Conservation (phyloP, 306 rosid genomes). For the Begonia fuchsioides region DNA sequence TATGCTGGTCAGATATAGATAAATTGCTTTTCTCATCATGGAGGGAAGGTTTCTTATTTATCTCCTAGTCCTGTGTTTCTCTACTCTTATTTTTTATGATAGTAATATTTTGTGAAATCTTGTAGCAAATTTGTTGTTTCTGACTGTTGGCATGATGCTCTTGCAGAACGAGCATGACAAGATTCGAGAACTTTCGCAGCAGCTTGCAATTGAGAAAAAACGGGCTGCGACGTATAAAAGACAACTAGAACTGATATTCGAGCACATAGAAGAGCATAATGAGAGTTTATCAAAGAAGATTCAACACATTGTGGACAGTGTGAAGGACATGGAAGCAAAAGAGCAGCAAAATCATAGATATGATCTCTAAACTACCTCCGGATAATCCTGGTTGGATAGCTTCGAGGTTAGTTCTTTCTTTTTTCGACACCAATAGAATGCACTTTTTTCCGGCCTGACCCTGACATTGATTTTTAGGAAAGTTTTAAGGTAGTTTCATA, state of each 20-base stretch:
- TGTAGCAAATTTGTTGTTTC: too few species aligned
- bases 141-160: slow-evolving; percentile 1
- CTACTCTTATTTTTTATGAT: too few species aligned
- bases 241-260: slow-evolving; percentile 80
- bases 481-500: too few species aligned
- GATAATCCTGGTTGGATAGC: not conserved
- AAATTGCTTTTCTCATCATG: too few species aligned
- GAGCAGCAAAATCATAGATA: slow-evolving; percentile 43
- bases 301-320: slow-evolving; percentile 74
- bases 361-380: slow-evolving; percentile 7
- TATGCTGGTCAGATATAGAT: too few species aligned
- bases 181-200: slow-evolving; percentile 79
- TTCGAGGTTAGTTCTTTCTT: not conserved
- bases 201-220: slow-evolving; percentile 72
- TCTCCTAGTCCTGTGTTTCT: too few species aligned
- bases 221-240: slow-evolving; percentile 81
- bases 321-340: slow-evolving; percentile 64
- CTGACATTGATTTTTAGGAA: too few species aligned
- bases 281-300: slow-evolving; percentile 71
- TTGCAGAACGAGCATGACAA: slow-evolving; percentile 75
- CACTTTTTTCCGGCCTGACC: too few species aligned
- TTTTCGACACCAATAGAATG: too few species aligned
- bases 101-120: too few species aligned
- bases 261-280: slow-evolving; percentile 82
- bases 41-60: too few species aligned